These are phyloP conservation scores for Pleurotus citrinopileatus DNA, from an alignment of 768 basidiomycete genomes.

Conservation along the genomic window DNA sequence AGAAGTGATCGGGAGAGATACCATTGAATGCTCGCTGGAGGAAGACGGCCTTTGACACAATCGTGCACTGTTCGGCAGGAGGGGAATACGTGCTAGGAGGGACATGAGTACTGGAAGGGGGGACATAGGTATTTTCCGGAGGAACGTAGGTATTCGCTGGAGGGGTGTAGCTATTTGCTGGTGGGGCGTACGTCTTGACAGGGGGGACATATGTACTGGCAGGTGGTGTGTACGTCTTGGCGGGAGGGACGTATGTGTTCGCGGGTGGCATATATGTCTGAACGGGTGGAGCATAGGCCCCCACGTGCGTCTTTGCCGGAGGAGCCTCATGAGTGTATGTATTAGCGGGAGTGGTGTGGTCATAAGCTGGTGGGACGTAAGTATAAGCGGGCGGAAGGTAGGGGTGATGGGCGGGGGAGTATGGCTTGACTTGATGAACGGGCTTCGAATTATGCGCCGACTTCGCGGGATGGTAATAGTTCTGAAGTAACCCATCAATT, in stretches of 20 bases:
- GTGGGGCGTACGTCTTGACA: background rate
- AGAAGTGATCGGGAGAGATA: slow-evolving; percentile 1
- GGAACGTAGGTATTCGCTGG: background rate
- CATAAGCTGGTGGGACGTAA: background rate
- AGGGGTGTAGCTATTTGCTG: background rate
- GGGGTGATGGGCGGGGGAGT: background rate
- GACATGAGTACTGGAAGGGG: background rate
- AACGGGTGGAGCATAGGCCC: too few relatives aligned
- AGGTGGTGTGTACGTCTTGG: background rate
- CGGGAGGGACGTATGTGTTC: background rate
- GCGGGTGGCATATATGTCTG: background rate
- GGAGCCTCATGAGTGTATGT: too few relatives aligned
- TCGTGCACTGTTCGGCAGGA: background rate
- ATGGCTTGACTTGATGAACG: background rate
- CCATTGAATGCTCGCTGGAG: slow-evolving; percentile 6
- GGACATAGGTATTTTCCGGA: background rate
- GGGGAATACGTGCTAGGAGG: background rate
- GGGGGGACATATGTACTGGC: background rate
- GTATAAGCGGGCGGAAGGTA: background rate
- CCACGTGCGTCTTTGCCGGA: too few relatives aligned
- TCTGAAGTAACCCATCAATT: too few relatives aligned
- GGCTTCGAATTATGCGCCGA: too few relatives aligned
- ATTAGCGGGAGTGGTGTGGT: too few relatives aligned
- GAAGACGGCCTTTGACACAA: background rate
- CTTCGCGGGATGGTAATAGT: too few relatives aligned